phyloP scores from a whole-genome alignment of 2,329 filamentous ascomycete species.

The Curvularia verruculosa region DNA sequence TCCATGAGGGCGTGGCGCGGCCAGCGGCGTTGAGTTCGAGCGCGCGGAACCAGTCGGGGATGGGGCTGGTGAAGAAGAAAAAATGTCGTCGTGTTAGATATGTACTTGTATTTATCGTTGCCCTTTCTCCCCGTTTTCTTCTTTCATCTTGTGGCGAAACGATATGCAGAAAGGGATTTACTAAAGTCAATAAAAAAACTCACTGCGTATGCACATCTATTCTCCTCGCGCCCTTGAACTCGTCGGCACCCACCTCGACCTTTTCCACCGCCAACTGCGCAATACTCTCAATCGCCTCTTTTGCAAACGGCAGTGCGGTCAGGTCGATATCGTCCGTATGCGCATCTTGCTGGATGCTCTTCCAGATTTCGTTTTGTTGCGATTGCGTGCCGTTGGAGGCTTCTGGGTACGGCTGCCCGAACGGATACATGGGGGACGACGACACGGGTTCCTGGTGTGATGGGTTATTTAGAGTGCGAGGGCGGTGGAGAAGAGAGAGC shows the following conservation, averaged over 20 bases:
- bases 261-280: slow-evolving; percentile 21
- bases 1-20: slow-evolving; percentile 44
- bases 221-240: slow-evolving; percentile 28
- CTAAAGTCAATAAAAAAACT: not conserved
- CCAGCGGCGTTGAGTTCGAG: slow-evolving; percentile 44
- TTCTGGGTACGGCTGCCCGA: slow-evolving; percentile 1
- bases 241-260: slow-evolving; percentile 1
- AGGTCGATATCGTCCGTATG: slow-evolving; percentile 34
- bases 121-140: no score
- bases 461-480: not conserved
- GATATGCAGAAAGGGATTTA: no score
- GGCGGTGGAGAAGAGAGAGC: no score
- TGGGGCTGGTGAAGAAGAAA: slow-evolving; percentile 30
- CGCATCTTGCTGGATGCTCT: slow-evolving; percentile 25
- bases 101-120: no score
- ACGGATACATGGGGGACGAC: slow-evolving; percentile 5
- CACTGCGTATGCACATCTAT: slow-evolving; percentile 48
- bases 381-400: slow-evolving; percentile 1
- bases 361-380: slow-evolving; percentile 2
- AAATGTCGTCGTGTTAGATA: no score
- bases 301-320: slow-evolving; percentile 36
- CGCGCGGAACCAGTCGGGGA: slow-evolving; percentile 43
- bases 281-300: slow-evolving; percentile 40
- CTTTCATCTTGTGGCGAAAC: no score
- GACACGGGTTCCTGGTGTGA: not conserved